Base-by-base conservation (phyloP, 331 rosid species). In the Stylosanthes scabra region DNA sequence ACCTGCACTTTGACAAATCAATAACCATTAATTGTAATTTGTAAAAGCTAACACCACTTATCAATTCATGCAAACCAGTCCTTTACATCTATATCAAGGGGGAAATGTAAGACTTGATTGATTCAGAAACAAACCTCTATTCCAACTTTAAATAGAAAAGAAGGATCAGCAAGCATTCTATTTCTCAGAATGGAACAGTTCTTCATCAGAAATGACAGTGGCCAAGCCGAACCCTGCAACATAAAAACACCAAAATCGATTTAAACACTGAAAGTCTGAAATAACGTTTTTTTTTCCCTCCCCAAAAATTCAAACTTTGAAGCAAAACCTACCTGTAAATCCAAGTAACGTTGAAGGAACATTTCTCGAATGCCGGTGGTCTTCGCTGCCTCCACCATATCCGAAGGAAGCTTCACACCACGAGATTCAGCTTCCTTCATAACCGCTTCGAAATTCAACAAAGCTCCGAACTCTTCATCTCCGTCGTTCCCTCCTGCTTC, bases 141-240 rank as follows among this genome's bases (percentile, higher is more conserved):
- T 75, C 99, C 97, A 73, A 94, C 90, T 91, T 91, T 91, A 78
- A 94, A 94, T 34, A 91, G 90, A 78, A 94, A 94, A 9, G 97
- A 85, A 59, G 96, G 97, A 78, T 94, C 96, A 27, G 96, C 97
- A 28, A 91, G 72, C 96, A 91, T 88, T 78, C 96, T 87, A 58
- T 91, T 90, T 14, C 99, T 91, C 75, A 94, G 81, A 90, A 89
- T 81, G 37, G 93, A 63, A 76, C 96, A 94, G 59, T 87, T 84
- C 74, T 79, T 83, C 88, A 94, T 91, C 74, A 83, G 67, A 80
- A 94, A 89, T 65, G 93, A 86, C 6, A 94, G 57, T 41, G 87
- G 89, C 96, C 96, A 83, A 50, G 65, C 75, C 15, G 94, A 84
- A 59, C 93, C 90, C 97, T 94, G 80, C 61, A 83, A 71, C 27